phyloP scores from a whole-genome alignment of 345 rosid species.

The Arabis hirsuta region DNA sequence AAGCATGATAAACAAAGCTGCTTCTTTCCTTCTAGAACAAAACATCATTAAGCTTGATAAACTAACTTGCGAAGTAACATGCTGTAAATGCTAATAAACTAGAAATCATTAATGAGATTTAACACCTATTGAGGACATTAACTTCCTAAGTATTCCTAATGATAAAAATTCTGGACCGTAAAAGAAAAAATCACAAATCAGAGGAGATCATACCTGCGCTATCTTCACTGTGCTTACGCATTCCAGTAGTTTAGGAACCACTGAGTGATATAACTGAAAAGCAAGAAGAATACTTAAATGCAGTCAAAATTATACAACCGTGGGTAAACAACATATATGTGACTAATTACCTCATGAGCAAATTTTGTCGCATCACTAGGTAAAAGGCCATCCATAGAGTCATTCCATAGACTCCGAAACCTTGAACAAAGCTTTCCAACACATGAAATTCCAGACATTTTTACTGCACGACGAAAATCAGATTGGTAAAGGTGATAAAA shows the following conservation, averaged over 20 bases:
- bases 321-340: slow-evolving; percentile 13
- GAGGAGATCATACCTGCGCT: slow-evolving; percentile 69
- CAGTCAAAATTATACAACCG: not conserved
- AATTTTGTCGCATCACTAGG: slow-evolving; percentile 50
- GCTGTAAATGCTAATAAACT: slow-evolving; percentile 1
- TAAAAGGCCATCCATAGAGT: slow-evolving; percentile 44
- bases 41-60: not conserved
- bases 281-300: slow-evolving; percentile 33
- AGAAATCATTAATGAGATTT: not conserved
- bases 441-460: slow-evolving; percentile 69
- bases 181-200: not conserved
- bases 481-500: slow-evolving; percentile 26
- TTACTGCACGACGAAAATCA: slow-evolving; percentile 57
- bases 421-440: slow-evolving; percentile 75
- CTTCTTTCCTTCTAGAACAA: not conserved
- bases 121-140: not conserved
- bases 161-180: not conserved
- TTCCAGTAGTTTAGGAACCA: slow-evolving; percentile 64
- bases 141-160: not conserved
- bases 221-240: slow-evolving; percentile 80
- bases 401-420: slow-evolving; percentile 49
- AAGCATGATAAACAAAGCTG: too few relatives aligned
- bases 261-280: slow-evolving; percentile 62
- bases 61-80: slow-evolving; percentile 9
- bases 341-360: slow-evolving; percentile 62